Conservation (phyloP, 441 rosid genomes). For the Capsella rubella region DNA sequence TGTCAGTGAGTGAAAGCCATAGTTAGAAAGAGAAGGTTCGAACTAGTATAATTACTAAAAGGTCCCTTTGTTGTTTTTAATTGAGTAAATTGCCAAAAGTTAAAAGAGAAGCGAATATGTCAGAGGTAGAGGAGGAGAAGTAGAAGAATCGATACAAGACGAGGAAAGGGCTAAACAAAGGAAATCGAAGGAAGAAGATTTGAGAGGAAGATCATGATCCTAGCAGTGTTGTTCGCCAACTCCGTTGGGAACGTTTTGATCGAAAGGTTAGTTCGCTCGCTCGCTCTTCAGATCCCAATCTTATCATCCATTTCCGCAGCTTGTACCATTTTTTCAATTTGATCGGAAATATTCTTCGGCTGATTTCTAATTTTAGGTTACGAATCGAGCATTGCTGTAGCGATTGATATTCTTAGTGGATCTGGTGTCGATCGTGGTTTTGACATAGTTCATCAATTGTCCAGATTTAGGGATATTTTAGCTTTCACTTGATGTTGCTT, state of each 20-base stretch:
- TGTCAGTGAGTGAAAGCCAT: no score
- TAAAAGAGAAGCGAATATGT: neutral
- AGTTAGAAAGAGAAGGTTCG: no score
- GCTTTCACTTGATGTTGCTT: neutral
- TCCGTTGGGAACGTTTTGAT: constrained; percentile 87
- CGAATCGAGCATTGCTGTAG: neutral
- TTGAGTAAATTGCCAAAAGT: no score
- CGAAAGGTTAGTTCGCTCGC: constrained; percentile 58
- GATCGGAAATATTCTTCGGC: neutral
- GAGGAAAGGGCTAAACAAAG: neutral
- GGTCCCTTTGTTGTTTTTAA: no score
- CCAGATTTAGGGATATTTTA: constrained; percentile 7
- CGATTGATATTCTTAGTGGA: constrained; percentile 17
- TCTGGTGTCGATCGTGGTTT: neutral
- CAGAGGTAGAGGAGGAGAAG: neutral
- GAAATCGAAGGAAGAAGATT: constrained; percentile 6
- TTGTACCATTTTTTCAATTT: neutral
- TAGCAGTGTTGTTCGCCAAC: constrained; percentile 83
- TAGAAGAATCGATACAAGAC: neutral
- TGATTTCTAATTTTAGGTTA: neutral
- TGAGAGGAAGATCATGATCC: constrained; percentile 59
- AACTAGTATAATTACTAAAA: no score
- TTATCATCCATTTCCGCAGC: neutral
- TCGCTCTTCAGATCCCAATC: constrained; percentile 15
- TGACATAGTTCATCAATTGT: neutral